phyloP scores from a whole-genome alignment of 1,139 yeast genomes.

The Scheffersomyces cryptocercus region DNA sequence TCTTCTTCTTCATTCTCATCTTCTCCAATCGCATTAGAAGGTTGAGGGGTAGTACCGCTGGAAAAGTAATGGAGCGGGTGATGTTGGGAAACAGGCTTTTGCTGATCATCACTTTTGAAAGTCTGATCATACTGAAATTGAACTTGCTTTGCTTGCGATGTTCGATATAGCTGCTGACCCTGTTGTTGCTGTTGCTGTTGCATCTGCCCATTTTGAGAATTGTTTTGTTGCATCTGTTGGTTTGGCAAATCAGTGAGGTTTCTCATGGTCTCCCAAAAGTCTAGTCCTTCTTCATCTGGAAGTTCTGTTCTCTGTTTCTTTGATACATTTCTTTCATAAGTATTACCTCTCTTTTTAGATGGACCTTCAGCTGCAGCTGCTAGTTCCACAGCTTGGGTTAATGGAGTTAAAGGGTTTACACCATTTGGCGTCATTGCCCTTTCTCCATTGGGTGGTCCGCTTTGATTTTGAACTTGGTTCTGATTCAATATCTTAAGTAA shows the following conservation, averaged over 20 bases:
- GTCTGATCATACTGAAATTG: conserved; percentile 2
- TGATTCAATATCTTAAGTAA: conserved; percentile 40
- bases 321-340: conserved; percentile 12
- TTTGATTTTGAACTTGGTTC: conserved; percentile 2
- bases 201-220: conserved; percentile 5
- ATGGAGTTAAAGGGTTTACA: conserved; percentile 35
- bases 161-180: not conserved
- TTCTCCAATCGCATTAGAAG: not conserved
- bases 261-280: conserved; percentile 72
- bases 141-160: conserved; percentile 1
- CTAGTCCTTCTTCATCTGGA: conserved; percentile 47
- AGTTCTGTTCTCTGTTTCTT: conserved; percentile 13
- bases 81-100: conserved; percentile 41
- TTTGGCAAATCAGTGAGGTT: conserved; percentile 42
- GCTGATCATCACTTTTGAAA: not conserved
- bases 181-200: conserved; percentile 14
- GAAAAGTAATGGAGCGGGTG: conserved; percentile 45
- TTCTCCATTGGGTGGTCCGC: not conserved
- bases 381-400: conserved; percentile 46
- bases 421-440: not conserved
- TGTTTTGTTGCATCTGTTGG: conserved; percentile 16
- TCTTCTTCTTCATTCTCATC: not conserved
- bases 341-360: conserved; percentile 5
- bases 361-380: conserved; percentile 38
- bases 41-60: conserved; percentile 18